A percentile compares a stretch with the other conserved stretches of the same genome.
Conservation (phyloP, 139 green algal species). For the Tetradesmus lagerheimii region DNA sequence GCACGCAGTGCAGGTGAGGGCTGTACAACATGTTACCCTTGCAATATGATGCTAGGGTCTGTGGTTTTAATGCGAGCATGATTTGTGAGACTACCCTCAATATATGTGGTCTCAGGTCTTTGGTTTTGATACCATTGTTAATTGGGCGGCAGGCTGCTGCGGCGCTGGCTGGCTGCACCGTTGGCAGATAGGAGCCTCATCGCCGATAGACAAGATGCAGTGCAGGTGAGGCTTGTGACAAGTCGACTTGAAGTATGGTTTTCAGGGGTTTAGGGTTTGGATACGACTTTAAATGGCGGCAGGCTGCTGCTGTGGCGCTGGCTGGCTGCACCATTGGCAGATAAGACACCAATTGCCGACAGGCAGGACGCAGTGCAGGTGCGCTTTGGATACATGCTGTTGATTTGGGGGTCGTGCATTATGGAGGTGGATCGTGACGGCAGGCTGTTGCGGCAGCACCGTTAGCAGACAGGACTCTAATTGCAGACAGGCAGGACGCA, state of each 20-base stretch:
- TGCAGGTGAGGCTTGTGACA: constrained; percentile 68
- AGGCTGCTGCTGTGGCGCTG: constrained; percentile 86
- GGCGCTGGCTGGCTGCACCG: constrained; percentile 80
- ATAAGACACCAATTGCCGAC: constrained; percentile 61
- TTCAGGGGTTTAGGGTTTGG: too few species aligned
- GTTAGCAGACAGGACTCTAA: too few species aligned
- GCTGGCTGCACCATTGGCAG: constrained; percentile 75
- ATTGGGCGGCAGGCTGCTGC: constrained; percentile 84
- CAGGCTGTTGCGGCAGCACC: background rate
- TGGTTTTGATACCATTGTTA: too few species aligned
- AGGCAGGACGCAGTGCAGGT: constrained; percentile 84
- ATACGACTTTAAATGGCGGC: too few species aligned
- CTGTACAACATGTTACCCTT: too few species aligned
- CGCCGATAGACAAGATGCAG: constrained; percentile 77
- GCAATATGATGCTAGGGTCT: too few species aligned
- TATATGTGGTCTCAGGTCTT: too few species aligned
- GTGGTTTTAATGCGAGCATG: too few species aligned
- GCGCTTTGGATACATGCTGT: too few species aligned
- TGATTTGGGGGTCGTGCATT: background rate
- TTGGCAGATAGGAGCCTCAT: constrained; percentile 67
- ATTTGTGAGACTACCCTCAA: too few species aligned
- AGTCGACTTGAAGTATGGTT: too few species aligned
- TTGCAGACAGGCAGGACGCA: background rate
- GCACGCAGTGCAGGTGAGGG: constrained; percentile 79
- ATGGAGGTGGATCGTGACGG: background rate